Evolutionary conservation across 345 rosid species (phyloP).

Genomic region (Clausena lansium): DNA sequence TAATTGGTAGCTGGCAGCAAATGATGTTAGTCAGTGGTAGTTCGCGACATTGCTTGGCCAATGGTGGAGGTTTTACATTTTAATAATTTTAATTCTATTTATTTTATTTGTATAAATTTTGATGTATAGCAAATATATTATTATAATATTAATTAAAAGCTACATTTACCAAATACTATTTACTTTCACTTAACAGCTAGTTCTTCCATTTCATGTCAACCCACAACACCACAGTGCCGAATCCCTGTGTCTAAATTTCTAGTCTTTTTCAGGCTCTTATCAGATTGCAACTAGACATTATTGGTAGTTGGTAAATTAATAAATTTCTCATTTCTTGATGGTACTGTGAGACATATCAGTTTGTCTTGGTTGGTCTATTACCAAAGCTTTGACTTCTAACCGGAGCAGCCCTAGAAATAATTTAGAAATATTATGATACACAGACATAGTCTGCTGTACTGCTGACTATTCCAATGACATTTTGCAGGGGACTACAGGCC

Average conservation of each 20-base stretch:
- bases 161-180: no score
- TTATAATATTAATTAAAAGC: no score
- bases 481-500: slow-evolving; percentile 55
- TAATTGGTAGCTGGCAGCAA: no score
- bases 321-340: neutral
- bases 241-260: neutral
- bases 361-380: neutral
- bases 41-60: no score
- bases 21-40: no score
- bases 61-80: no score
- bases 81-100: no score
- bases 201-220: no score
- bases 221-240: no score
- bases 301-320: neutral
- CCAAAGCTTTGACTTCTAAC: neutral
- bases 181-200: no score
- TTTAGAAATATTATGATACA: neutral
- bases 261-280: neutral
- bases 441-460: neutral
- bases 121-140: no score
- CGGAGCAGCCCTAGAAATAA: neutral
- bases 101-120: no score
- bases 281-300: neutral
- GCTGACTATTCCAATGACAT: neutral
- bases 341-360: neutral